phyloP scores from a whole-genome alignment of 2,329 filamentous ascomycete species.

The Talaromyces albobiverticillius region DNA sequence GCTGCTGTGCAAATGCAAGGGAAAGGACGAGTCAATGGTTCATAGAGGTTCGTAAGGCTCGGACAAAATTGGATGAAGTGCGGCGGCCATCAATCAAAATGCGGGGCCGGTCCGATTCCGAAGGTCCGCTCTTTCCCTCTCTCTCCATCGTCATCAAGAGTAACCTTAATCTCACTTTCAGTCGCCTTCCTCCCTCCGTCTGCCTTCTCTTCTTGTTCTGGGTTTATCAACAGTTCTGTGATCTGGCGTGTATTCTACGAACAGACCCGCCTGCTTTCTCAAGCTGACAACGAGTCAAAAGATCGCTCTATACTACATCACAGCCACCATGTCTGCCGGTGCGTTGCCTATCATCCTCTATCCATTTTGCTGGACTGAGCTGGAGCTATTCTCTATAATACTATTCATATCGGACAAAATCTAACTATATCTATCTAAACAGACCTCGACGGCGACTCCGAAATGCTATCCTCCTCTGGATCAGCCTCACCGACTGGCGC shows the following conservation, averaged over 20 bases:
- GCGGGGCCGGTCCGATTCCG: no score
- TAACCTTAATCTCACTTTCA: no score
- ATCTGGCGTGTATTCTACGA: not conserved
- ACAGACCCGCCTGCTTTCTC: not conserved
- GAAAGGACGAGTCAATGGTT: no score
- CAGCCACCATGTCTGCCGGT: slow-evolving; percentile 15
- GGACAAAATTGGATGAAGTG: not conserved
- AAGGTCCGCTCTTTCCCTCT: not conserved
- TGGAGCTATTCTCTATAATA: not conserved
- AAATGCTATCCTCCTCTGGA: slow-evolving; percentile 51
- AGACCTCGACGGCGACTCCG: slow-evolving; percentile 56
- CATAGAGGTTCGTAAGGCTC: no score
- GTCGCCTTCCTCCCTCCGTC: not conserved
- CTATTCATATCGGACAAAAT: no score
- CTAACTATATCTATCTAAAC: not conserved
- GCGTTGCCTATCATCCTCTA: not conserved
- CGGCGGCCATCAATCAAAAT: not conserved
- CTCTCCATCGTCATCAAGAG: not conserved
- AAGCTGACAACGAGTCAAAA: not conserved
- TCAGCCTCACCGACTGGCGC: slow-evolving; percentile 35
- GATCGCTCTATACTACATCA: not conserved
- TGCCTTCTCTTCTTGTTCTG: not conserved
- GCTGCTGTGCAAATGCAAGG: not conserved
- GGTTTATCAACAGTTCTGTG: not conserved
- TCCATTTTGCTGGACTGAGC: slow-evolving; percentile 8